Evolutionary conservation across 805 yeast genomes (phyloP).

Genomic region (Metschnikowia rubicola): DNA sequence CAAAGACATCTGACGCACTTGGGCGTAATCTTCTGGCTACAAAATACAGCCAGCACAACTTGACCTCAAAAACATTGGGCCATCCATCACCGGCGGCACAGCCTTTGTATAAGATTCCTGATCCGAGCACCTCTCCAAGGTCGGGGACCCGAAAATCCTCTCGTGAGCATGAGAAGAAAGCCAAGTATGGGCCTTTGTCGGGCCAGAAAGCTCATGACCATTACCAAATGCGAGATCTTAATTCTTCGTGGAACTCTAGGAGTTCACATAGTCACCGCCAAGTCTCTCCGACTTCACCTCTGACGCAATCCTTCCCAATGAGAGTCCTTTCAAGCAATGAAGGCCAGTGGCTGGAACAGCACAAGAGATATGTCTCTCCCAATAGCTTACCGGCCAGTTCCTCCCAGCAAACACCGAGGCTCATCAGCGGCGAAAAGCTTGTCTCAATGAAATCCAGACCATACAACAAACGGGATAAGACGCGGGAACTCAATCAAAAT

Average conservation of each 20-base stretch:
- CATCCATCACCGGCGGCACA: background rate
- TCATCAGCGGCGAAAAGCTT: background rate
- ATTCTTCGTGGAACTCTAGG: background rate
- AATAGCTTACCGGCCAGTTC: background rate
- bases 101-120: background rate
- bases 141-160: background rate
- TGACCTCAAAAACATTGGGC: constrained; percentile 8
- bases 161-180: background rate
- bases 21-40: constrained; percentile 13
- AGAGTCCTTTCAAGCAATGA: background rate
- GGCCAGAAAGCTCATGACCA: background rate
- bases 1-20: constrained; percentile 8
- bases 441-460: background rate
- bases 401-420: background rate
- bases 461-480: constrained; percentile 20
- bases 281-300: constrained; percentile 3
- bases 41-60: constrained; percentile 13
- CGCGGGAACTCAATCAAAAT: constrained; percentile 39
- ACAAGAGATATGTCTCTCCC: background rate
- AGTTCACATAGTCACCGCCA: constrained; percentile 2
- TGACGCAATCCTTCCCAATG: background rate
- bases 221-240: background rate
- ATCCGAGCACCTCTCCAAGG: background rate
- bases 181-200: background rate
- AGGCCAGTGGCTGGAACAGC: background rate